Percentiles rank a stretch among this genome's conserved stretches.
These are phyloP conservation scores for Leccinum huronense DNA, from an alignment of 1,284 basidiomycete genomes.

Conservation along the genomic window DNA sequence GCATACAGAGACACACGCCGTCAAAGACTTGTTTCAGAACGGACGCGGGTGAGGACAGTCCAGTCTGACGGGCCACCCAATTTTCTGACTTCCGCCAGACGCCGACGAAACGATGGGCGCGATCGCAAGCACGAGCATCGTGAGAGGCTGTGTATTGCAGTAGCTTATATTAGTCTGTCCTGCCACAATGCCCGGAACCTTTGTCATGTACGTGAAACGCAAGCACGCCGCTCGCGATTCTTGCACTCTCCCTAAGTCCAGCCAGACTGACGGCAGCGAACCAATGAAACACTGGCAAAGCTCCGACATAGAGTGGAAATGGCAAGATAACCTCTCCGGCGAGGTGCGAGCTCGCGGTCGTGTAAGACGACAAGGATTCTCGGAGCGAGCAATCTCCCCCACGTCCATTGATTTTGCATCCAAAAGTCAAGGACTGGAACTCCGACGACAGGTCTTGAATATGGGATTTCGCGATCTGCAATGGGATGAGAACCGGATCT, in stretches of 20 bases:
- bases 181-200: constrained; percentile 1
- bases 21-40: constrained; percentile 53
- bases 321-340: constrained; percentile 53
- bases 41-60: constrained; percentile 28
- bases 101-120: constrained; percentile 52
- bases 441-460: background rate
- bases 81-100: constrained; percentile 49
- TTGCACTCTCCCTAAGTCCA: constrained; percentile 61
- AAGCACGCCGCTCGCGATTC: constrained; percentile 55
- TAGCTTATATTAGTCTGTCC: constrained; percentile 7
- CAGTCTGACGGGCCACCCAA: constrained; percentile 45
- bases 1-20: constrained; percentile 65
- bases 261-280: constrained; percentile 56
- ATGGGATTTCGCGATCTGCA: background rate
- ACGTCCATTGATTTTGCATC: no score
- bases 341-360: constrained; percentile 67
- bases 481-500: background rate
- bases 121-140: constrained; percentile 55
- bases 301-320: constrained; percentile 50
- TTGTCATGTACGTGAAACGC: constrained; percentile 51
- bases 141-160: constrained; percentile 42
- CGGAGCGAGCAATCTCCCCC: no score
- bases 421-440: background rate
- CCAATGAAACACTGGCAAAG: constrained; percentile 48
- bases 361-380: no score